phyloP scores from a whole-genome alignment of 2,329 filamentous ascomycete genomes.

The Penicillium aurantiogriseum region DNA sequence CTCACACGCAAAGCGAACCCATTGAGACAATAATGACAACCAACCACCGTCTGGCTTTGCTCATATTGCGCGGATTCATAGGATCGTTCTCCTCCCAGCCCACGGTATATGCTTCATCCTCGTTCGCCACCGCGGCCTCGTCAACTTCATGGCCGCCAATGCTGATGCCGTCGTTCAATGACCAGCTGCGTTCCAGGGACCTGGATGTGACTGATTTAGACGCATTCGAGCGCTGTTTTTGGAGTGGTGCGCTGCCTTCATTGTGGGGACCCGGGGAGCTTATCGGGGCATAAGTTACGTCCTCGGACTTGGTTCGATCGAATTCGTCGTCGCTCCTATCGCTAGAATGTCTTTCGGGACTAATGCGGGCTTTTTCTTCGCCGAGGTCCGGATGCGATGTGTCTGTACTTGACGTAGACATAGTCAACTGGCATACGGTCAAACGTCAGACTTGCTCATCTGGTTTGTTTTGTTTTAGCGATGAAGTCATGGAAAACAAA shows the following conservation, averaged over 20 bases:
- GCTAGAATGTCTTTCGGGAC: slow-evolving; percentile 3
- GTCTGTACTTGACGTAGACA: slow-evolving; percentile 1
- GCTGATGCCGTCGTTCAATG: slow-evolving; percentile 36
- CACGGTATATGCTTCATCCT: slow-evolving; percentile 61
- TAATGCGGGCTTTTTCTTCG: slow-evolving; percentile 8
- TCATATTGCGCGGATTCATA: slow-evolving; percentile 69
- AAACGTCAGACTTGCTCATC: neutral
- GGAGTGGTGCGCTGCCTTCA: slow-evolving; percentile 14
- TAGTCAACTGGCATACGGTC: neutral
- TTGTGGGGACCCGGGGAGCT: slow-evolving; percentile 14
- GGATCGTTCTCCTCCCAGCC: slow-evolving; percentile 74
- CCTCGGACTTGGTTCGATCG: slow-evolving; percentile 13
- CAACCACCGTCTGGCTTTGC: slow-evolving; percentile 68
- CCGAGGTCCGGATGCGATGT: slow-evolving; percentile 6
- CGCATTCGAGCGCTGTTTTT: slow-evolving; percentile 22
- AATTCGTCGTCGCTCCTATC: slow-evolving; percentile 8
- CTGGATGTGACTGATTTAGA: slow-evolving; percentile 19
- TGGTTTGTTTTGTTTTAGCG: neutral
- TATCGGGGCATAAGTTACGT: slow-evolving; percentile 25
- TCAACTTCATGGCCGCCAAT: slow-evolving; percentile 23
- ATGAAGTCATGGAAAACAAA: neutral
- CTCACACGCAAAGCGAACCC: slow-evolving; percentile 80
- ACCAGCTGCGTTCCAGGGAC: slow-evolving; percentile 34
- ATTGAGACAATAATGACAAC: slow-evolving; percentile 72
- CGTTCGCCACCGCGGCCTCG: slow-evolving; percentile 24